phyloP scores from a whole-genome alignment of 2,329 filamentous ascomycete genomes.

The Aspergillus sergii region DNA sequence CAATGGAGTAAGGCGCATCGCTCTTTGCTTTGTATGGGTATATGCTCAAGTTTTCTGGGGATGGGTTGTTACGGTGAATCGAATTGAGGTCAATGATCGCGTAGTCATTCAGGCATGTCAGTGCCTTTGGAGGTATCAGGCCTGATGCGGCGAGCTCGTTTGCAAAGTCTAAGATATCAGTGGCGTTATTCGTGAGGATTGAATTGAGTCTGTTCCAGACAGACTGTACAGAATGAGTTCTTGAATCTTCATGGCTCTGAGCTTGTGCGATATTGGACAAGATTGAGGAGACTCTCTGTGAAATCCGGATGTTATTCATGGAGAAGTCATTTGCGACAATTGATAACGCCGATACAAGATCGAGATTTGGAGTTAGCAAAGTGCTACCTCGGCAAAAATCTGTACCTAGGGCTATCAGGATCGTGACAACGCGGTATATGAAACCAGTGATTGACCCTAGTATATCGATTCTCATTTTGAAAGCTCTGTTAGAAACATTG shows the following conservation, averaged over 20 bases:
- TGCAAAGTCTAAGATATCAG: slow-evolving; percentile 7
- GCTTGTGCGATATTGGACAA: neutral
- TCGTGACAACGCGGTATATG: neutral
- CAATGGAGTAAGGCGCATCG: slow-evolving; percentile 54
- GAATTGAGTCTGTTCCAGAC: slow-evolving; percentile 4
- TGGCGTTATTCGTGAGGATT: slow-evolving; percentile 7
- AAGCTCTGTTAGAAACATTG: neutral
- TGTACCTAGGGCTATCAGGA: no score
- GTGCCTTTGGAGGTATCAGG: slow-evolving; percentile 18
- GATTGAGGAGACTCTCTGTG: neutral
- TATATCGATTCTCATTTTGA: neutral
- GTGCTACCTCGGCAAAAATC: neutral
- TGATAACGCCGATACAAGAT: slow-evolving; percentile 9
- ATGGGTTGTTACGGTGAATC: slow-evolving; percentile 17
- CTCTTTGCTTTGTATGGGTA: slow-evolving; percentile 25
- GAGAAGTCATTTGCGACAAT: neutral
- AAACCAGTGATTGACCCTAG: neutral
- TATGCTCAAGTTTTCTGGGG: slow-evolving; percentile 5
- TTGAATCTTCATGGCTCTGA: no score
- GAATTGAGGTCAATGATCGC: slow-evolving; percentile 19
- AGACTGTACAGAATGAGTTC: neutral
- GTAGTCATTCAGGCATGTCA: slow-evolving; percentile 20
- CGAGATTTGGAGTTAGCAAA: neutral
- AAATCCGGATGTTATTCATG: neutral
- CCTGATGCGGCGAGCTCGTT: slow-evolving; percentile 14